Evolutionary conservation across 1,139 yeast species (phyloP), one percentile per base, ranked within the genome.

Genomic region (Yamadazyma kanchanaburiensis): DNA sequence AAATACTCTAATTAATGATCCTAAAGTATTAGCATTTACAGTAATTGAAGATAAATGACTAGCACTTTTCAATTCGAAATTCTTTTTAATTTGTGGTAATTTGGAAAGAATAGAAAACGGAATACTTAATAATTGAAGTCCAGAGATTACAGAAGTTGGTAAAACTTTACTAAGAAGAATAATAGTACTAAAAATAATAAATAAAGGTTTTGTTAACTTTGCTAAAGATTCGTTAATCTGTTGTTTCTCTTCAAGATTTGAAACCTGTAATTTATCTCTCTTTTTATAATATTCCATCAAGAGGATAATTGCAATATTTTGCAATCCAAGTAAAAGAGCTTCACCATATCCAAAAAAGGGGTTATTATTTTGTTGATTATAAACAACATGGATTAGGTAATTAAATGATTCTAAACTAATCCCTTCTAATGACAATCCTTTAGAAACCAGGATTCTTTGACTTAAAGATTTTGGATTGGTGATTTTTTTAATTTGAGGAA

Each of bases 1-100:
- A 47, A 71, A 75, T 11, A 77, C 74, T 34, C 85, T 60, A 16
- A 75, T 70, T 20, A 70, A 52, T 3, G 80, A 64, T 0, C 84
- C 84, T 9, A 72, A 34, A 21, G 72, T 60, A 46, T 76, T 74
- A 34, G 78, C 80, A 30, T 69, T 60, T 23, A 78, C 71, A 7
- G 81, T 70, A 26, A 75, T 55, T 11, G 65, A 61, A 12, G 79
- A 66, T 40, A 78, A 62, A 45, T 76, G 80, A 15, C 70, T 69
- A 1, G 82, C 75, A 3, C 79, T 68, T 39, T 64, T 60, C 45
- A 69, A 64, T 28, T 51, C 55, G 42, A 62, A 57, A 45, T 77
- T 77, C 26, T 63, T 54, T 26, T 50, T 45, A 33, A 78, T 74
- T 46, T 78, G 85, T 2, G 83, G 82, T 20, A 77, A 39, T 47